These are phyloP conservation scores for Metschnikowia gelsemii DNA, from an alignment of 805 yeast genomes.

Conservation along the genomic window DNA sequence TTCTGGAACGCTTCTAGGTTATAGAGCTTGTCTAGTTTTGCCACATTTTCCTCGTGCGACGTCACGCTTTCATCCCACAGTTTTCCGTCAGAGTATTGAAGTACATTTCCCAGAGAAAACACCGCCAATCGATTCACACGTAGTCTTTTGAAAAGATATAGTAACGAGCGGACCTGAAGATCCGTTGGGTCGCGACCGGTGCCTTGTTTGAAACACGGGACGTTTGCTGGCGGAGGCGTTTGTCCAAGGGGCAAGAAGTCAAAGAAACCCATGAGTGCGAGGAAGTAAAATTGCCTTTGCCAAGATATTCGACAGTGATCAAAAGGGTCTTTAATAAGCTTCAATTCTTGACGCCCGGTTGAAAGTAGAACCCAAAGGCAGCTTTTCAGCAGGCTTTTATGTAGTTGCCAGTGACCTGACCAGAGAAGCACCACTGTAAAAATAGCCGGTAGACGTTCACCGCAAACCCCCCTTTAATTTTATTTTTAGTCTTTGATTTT, in stretches of 20 bases:
- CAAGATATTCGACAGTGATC: background rate
- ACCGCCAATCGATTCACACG: conserved; percentile 43
- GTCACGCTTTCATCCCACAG: conserved; percentile 18
- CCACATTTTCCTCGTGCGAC: background rate
- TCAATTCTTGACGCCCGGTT: too few relatives aligned
- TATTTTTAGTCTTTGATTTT: too few relatives aligned
- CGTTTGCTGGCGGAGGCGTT: background rate
- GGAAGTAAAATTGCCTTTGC: background rate
- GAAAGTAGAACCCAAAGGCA: too few relatives aligned
- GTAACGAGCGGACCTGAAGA: conserved; percentile 57
- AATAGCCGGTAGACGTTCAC: too few relatives aligned
- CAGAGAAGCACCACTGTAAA: too few relatives aligned
- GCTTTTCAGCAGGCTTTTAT: too few relatives aligned
- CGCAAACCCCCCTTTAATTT: too few relatives aligned
- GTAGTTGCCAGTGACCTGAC: too few relatives aligned
- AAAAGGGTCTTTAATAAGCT: too few relatives aligned
- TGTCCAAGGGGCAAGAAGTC: conserved; percentile 10
- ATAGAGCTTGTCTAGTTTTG: conserved; percentile 55
- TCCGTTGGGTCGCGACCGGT: conserved; percentile 42
- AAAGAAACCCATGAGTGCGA: conserved; percentile 12
- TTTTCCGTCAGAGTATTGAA: conserved; percentile 20
- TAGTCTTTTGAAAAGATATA: conserved; percentile 56
- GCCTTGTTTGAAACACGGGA: conserved; percentile 6
- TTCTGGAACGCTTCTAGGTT: conserved; percentile 46
- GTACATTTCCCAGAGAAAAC: conserved; percentile 32